Conservation (phyloP, 768 basidiomycete genomes). For the Kwoniella europaea region DNA sequence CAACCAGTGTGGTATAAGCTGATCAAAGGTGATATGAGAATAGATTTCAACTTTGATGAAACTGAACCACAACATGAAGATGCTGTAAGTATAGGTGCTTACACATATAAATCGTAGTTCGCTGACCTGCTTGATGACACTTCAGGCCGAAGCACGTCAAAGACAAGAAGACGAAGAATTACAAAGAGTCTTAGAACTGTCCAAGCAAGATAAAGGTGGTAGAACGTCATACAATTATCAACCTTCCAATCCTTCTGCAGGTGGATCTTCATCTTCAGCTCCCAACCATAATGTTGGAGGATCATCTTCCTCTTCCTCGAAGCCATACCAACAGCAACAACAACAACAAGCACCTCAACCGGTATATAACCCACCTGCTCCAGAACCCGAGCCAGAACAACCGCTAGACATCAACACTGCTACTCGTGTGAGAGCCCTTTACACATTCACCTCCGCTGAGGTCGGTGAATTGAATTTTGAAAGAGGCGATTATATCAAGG, state of each 20-base stretch:
- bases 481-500: conserved; percentile 90
- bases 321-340: conserved; percentile 12
- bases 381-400: conserved; percentile 47
- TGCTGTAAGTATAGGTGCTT: conserved; percentile 27
- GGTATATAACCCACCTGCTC: conserved; percentile 19
- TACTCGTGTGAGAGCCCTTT: conserved; percentile 84
- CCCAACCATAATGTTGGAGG: not conserved
- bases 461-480: conserved; percentile 89
- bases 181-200: conserved; percentile 87
- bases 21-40: not conserved
- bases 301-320: conserved; percentile 9
- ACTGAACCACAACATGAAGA: conserved; percentile 44
- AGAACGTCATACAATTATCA: conserved; percentile 58
- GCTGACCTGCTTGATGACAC: not conserved
- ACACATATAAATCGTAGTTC: not conserved
- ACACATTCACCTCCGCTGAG: conserved; percentile 84
- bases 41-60: conserved; percentile 45
- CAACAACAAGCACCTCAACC: conserved; percentile 27
- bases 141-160: conserved; percentile 73
- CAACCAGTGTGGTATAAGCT: not conserved
- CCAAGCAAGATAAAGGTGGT: conserved; percentile 89
- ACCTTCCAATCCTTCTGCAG: conserved; percentile 21
- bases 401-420: conserved; percentile 62
- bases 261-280: conserved; percentile 28
- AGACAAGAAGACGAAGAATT: conserved; percentile 92